Base-by-base conservation (phyloP, 1,284 basidiomycete genomes). In the Ganoderma sp. region DNA sequence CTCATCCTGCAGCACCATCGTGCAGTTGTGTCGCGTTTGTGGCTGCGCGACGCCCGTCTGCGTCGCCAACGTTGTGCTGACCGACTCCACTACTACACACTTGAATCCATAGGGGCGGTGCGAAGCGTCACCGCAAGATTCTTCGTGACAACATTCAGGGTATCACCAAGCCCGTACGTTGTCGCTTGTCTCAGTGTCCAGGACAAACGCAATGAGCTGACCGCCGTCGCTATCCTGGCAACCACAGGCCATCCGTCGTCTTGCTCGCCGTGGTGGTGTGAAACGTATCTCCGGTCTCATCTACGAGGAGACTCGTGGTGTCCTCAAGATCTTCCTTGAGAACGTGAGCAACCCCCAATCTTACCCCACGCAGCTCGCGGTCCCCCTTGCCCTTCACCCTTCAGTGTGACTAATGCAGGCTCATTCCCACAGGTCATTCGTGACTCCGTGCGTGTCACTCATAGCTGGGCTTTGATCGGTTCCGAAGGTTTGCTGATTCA, bases 191-290 rank as follows among this genome's bases (percentile, higher is more conserved):
- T 83, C 76, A 85, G 84, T 79, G 39, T 8, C 32, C 39, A 0
- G 32, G 22, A 25, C 54, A 56, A 10, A 17, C 22, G 34, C 60
- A 45, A 34, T 59, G 39, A 43, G 19, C 68, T 69, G 61, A 60
- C n/a, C 50, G 54, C 9, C 39, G 15, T 25, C 17, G 41, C 34
- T 34, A 4, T 48, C 61, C 45, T 42, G 45, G 8, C 54, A 14
- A 32, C 15, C n/a, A 28, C 81, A 90, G 80, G 91, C 92, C 70
- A 93, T 95, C 79, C 90, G 92, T 77, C 90, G 92, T 86, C 88
- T 95, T 73, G 93, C 93, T 63, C 91, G 93, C 79, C 88, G 92
- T 85, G 92, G 92, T 76, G 91, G 91, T 86, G 91, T 93, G 77
- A 92, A 93, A 84, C 90, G 90, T 88, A 92, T 92, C 80, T 92